Base-by-base conservation (phyloP, 306 rosid genomes). In the Begonia peltatifolia region DNA sequence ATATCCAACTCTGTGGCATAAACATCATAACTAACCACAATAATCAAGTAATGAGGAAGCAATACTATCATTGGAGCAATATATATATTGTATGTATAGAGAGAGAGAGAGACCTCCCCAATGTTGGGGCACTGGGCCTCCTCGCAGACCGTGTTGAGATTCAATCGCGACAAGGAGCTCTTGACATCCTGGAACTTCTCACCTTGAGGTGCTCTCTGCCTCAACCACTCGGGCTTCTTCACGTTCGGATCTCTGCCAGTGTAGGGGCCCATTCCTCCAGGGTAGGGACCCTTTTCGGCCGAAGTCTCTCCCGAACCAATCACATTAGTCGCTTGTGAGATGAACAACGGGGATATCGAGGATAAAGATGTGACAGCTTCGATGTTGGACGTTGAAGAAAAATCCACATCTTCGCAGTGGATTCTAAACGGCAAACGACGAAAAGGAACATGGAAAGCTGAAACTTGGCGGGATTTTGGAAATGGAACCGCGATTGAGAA, bases 91-190 rank as follows among this genome's bases (percentile, higher is more conserved):
- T n/a, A n/a, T n/a, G n/a, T n/a, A 17, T 1, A 17, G 18, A 17
- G 60, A 47, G 48, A 52, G 9, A 49, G 22, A 20, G 30, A 56
- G 55, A 77, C 77, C 83, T 87, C 94, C 38, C 96, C 94, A 16
- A 87, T 87, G 76, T 87, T 87, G n/a, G 96, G 96, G 68, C 96
- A 87, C 54, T 87, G 96, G 2, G 96, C 96, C 58, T 87, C 96
- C 64, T 87, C 90, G 58, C 96, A 87, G 10, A 87, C 96, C 14
- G 96, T 87, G 77, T 87, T 79, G 56, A 87, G 90, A 14, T 81
- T 83, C 83, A 78, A 71, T 48, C 78, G 78, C 6, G 94, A 80
- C 46, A 87, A 71, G 0, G 94, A 74, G 14, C 53, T 71, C 72
- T 81, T 83, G 18, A 83, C 79, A 65, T 80, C 67, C 47, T 68